phyloP scores from a whole-genome alignment of 352 stramenopile species.

The Poterioochromonas sp. region DNA sequence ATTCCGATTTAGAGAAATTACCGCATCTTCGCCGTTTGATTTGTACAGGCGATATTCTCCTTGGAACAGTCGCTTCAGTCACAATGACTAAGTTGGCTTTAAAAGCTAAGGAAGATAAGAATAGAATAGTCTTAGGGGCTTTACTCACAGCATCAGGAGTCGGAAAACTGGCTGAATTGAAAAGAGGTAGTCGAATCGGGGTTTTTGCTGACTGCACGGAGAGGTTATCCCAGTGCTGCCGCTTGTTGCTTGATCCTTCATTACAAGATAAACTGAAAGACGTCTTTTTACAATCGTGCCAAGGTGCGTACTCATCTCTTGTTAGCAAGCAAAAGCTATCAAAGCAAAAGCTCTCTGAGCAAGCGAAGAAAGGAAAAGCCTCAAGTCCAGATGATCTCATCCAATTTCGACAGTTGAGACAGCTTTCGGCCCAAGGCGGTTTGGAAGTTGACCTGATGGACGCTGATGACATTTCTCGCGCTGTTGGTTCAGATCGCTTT shows the following conservation, averaged over 20 bases:
- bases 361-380: conserved; percentile 32
- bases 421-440: conserved; percentile 75
- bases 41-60: conserved; percentile 86
- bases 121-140: background rate
- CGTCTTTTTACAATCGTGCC: conserved; percentile 47
- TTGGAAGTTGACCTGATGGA: conserved; percentile 96
- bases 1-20: conserved; percentile 35
- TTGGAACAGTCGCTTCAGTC: conserved; percentile 78
- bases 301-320: conserved; percentile 44
- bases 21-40: conserved; percentile 49
- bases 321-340: conserved; percentile 44
- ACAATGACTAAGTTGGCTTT: conserved; percentile 94
- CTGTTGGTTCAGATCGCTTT: conserved; percentile 51
- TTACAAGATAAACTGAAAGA: conserved; percentile 36
- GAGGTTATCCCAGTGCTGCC: conserved; percentile 71
- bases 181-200: background rate
- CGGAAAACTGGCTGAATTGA: conserved; percentile 5
- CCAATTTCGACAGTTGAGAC: conserved; percentile 89
- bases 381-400: conserved; percentile 58
- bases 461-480: conserved; percentile 78
- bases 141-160: background rate
- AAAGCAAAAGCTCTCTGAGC: conserved; percentile 39
- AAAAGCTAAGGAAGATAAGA: conserved; percentile 50
- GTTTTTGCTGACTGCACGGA: conserved; percentile 21
- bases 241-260: conserved; percentile 80